Conservation (phyloP, 1,284 basidiomycete species). For the Peniophora sp. region DNA sequence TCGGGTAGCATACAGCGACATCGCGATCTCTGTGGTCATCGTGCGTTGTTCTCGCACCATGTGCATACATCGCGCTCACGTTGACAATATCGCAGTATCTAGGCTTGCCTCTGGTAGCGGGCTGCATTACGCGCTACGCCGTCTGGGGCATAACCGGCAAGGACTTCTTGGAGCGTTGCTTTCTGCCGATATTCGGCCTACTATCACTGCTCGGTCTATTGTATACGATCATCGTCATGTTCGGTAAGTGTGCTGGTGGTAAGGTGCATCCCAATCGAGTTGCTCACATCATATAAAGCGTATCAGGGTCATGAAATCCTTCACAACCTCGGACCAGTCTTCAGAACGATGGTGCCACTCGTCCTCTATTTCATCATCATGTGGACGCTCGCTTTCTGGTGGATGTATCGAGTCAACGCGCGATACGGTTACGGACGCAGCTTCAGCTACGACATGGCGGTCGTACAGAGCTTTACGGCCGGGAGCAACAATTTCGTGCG, state of each 20-base stretch:
- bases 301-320: slow-evolving; percentile 57
- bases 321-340: slow-evolving; percentile 63
- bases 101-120: slow-evolving; percentile 63
- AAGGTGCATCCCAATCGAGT: background rate
- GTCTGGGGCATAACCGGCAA: slow-evolving; percentile 43
- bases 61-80: background rate
- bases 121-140: slow-evolving; percentile 57
- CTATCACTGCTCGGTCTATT: slow-evolving; percentile 68
- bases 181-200: slow-evolving; percentile 66
- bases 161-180: slow-evolving; percentile 43
- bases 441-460: slow-evolving; percentile 60
- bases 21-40: slow-evolving; percentile 73
- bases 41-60: slow-evolving; percentile 25
- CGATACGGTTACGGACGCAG: slow-evolving; percentile 5
- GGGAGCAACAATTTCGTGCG: slow-evolving; percentile 49
- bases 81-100: slow-evolving; percentile 44
- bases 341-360: slow-evolving; percentile 76
- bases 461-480: slow-evolving; percentile 59
- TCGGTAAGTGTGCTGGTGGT: slow-evolving; percentile 27
- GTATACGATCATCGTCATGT: slow-evolving; percentile 73
- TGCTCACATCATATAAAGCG: slow-evolving; percentile 15
- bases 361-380: slow-evolving; percentile 74
- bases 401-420: slow-evolving; percentile 42
- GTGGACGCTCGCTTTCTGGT: slow-evolving; percentile 60
- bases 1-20: slow-evolving; percentile 44